A percentile compares a stretch with the other conserved stretches of the same genome.
Evolutionary conservation across 2,329 filamentous ascomycete species (phyloP).

Genomic region (Cladosporium sp.): DNA sequence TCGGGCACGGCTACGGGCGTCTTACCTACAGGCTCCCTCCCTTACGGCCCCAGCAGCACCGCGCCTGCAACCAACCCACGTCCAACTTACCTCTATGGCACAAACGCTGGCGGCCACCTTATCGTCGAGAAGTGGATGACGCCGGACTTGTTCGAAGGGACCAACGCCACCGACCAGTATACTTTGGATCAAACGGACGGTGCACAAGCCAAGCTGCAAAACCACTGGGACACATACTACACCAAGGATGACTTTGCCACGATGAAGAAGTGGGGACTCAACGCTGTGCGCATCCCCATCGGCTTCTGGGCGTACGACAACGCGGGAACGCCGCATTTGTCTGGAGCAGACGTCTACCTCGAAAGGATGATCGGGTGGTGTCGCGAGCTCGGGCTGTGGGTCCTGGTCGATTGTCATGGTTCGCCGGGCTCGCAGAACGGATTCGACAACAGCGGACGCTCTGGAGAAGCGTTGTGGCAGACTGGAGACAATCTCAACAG

Average conservation of each 20-base stretch:
- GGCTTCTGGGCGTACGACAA: constrained; percentile 55
- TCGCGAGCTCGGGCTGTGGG: constrained; percentile 44
- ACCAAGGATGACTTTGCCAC: constrained; percentile 45
- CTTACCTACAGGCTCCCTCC: background rate
- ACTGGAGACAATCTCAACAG: constrained; percentile 33
- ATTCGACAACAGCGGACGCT: constrained; percentile 40
- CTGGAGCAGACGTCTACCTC: constrained; percentile 50
- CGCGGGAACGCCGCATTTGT: constrained; percentile 45
- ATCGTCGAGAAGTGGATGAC: constrained; percentile 42
- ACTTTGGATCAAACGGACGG: constrained; percentile 39
- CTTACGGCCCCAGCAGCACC: background rate
- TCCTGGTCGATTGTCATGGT: constrained; percentile 55
- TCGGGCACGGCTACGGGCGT: no score
- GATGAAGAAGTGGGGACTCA: constrained; percentile 40
- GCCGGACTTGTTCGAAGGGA: constrained; percentile 37
- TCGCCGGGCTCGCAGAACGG: constrained; percentile 54
- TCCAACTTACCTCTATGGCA: constrained; percentile 30
- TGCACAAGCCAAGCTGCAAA: constrained; percentile 34
- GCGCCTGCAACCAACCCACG: background rate
- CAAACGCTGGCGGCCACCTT: constrained; percentile 42
- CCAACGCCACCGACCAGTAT: constrained; percentile 40
- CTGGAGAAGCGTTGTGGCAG: constrained; percentile 33
- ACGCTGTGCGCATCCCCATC: constrained; percentile 52
- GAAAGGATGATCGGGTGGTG: constrained; percentile 53
- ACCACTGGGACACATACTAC: constrained; percentile 42